A percentile compares a stretch with the other conserved stretches of the same genome.
These are phyloP conservation scores for Dioszegia hungarica DNA, from an alignment of 768 basidiomycete genomes.

Conservation along the genomic window DNA sequence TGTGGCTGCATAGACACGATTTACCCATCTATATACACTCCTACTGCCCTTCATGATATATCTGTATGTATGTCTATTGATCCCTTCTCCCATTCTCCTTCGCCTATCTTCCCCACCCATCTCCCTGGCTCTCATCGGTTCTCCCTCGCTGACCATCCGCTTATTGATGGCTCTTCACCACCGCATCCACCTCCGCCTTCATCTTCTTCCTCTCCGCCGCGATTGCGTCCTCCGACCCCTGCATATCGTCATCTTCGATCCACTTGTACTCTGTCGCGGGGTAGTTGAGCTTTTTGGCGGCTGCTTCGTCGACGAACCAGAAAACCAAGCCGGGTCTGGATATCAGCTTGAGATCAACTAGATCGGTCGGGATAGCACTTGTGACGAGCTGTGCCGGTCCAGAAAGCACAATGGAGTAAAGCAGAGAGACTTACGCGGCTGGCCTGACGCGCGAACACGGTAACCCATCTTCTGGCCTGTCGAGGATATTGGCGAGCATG, in stretches of 20 bases:
- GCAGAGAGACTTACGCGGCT: slow-evolving; percentile 44
- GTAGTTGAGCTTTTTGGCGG: slow-evolving; percentile 53
- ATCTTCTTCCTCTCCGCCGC: slow-evolving; percentile 32
- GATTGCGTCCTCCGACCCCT: slow-evolving; percentile 27
- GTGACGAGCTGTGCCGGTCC: too few species aligned
- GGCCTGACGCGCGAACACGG: slow-evolving; percentile 80
- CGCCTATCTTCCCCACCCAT: too few species aligned
- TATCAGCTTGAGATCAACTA: too few species aligned
- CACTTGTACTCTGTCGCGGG: slow-evolving; percentile 40
- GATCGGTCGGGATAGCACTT: too few species aligned
- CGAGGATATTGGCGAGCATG: slow-evolving; percentile 66
- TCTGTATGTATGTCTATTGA: too few species aligned
- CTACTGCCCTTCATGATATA: too few species aligned
- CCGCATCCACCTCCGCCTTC: slow-evolving; percentile 43
- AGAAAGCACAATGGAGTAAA: neutral
- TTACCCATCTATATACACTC: too few species aligned
- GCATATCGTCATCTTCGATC: slow-evolving; percentile 28
- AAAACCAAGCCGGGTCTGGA: slow-evolving; percentile 70
- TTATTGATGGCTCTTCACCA: slow-evolving; percentile 18
- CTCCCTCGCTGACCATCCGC: too few species aligned
- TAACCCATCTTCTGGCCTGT: slow-evolving; percentile 69
- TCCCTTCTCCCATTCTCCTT: too few species aligned
- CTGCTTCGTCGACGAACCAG: slow-evolving; percentile 92
- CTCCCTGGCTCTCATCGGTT: too few species aligned
- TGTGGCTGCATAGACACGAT: too few species aligned